These are phyloP conservation scores for Venturia pyrina DNA, from an alignment of 2,329 filamentous ascomycete species.

Conservation along the genomic window DNA sequence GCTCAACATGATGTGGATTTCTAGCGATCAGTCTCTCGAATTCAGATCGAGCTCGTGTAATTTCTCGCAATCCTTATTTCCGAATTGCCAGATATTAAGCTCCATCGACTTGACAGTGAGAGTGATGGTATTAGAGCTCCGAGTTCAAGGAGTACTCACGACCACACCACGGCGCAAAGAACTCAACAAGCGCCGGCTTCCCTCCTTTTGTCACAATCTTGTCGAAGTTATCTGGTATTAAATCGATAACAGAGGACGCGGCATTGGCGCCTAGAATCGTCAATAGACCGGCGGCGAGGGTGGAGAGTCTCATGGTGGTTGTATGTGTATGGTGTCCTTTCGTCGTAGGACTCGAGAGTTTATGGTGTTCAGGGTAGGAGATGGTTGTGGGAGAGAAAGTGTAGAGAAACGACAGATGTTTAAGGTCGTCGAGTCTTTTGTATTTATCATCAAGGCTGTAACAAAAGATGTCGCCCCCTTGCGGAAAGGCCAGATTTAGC, in stretches of 20 bases:
- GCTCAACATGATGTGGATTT: no score
- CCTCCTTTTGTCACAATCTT: conserved; percentile 77
- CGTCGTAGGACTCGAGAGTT: neutral
- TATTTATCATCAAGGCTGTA: conserved; percentile 5
- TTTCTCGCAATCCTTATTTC: no score
- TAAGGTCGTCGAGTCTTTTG: neutral
- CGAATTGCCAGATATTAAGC: no score
- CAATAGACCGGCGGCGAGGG: neutral
- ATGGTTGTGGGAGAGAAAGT: neutral
- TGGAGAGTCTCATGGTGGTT: neutral
- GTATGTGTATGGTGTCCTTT: neutral
- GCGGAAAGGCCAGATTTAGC: neutral
- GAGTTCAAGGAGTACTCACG: conserved; percentile 24
- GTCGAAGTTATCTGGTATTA: conserved; percentile 88
- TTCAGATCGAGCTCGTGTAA: no score
- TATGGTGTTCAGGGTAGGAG: neutral
- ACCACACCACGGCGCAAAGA: conserved; percentile 97
- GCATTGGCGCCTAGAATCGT: conserved; percentile 28
- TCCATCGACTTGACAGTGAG: no score
- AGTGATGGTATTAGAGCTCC: no score
- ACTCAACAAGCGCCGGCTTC: conserved; percentile 93
- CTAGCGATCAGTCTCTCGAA: no score
- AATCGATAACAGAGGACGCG: conserved; percentile 78
- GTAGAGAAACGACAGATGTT: neutral
- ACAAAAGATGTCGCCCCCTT: neutral